Percentiles rank a stretch among this genome's conserved stretches.
Conservation (phyloP, 1,284 basidiomycete genomes). For the Puccinia horiana region DNA sequence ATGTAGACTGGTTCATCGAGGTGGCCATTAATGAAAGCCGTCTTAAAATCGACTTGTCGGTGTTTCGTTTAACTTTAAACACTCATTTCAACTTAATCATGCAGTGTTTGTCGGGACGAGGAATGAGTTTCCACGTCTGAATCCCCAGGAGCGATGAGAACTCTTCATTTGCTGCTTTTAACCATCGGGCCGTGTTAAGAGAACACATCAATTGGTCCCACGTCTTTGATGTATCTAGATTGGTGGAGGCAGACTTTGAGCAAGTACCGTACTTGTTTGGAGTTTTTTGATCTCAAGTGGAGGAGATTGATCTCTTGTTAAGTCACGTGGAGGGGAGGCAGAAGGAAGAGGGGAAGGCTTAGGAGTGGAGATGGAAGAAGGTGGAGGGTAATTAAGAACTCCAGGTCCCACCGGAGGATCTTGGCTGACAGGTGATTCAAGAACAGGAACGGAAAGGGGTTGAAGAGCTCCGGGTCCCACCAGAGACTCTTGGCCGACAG, state of each 20-base stretch:
- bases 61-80: constrained; percentile 1
- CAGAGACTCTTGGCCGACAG: too few species aligned
- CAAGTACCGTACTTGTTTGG: not conserved
- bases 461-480: too few species aligned
- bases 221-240: not conserved
- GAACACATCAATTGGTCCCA: not conserved
- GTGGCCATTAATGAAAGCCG: constrained; percentile 14
- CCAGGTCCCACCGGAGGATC: too few species aligned
- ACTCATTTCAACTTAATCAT: constrained; percentile 27
- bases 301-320: too few species aligned
- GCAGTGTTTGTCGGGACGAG: not conserved
- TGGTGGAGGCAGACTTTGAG: not conserved
- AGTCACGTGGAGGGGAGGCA: too few species aligned
- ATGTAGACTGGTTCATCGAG: not conserved
- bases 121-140: not conserved
- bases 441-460: not conserved
- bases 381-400: too few species aligned
- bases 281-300: not conserved
- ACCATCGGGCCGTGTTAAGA: not conserved
- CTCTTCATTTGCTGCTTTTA: not conserved
- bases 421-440: not conserved
- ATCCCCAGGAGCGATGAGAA: not conserved
- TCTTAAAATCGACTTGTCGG: not conserved
- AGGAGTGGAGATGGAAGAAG: too few species aligned
- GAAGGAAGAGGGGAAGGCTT: too few species aligned